These are phyloP conservation scores for Kwoniella mangroviensis DNA, from an alignment of 768 basidiomycete species.

Conservation along the genomic window DNA sequence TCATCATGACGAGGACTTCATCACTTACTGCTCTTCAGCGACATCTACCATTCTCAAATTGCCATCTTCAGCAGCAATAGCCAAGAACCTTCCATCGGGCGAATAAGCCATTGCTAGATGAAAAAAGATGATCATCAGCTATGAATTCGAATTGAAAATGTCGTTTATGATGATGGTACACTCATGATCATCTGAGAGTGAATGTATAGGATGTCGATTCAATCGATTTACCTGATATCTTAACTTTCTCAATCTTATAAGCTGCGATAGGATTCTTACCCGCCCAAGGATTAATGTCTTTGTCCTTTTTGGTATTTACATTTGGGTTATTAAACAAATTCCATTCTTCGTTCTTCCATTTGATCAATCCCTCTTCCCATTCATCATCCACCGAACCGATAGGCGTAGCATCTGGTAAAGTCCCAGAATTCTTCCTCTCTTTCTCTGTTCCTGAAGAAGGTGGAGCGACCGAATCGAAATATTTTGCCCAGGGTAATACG, in stretches of 20 bases:
- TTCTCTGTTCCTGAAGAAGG: not conserved
- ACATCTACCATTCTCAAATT: conserved; percentile 88
- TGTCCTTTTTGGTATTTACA: conserved; percentile 30
- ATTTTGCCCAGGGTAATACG: conserved; percentile 44
- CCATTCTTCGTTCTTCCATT: conserved; percentile 56
- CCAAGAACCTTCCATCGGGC: conserved; percentile 87
- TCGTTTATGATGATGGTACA: not conserved
- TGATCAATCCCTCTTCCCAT: conserved; percentile 34
- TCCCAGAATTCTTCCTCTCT: conserved; percentile 1
- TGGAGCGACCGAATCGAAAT: conserved; percentile 27
- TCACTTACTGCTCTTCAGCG: conserved; percentile 75
- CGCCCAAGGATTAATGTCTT: conserved; percentile 45
- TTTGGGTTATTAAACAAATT: conserved; percentile 4
- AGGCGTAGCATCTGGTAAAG: not conserved
- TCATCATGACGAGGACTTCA: not conserved
- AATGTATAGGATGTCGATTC: too few species aligned
- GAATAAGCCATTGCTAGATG: conserved; percentile 83
- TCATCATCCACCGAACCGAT: not conserved
- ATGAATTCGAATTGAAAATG: too few species aligned
- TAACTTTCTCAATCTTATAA: conserved; percentile 43
- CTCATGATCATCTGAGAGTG: too few species aligned
- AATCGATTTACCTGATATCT: conserved; percentile 40
- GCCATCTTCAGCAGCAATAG: conserved; percentile 89
- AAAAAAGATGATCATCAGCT: conserved; percentile 1
- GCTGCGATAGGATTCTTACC: conserved; percentile 57